A percentile compares a stretch with the other conserved stretches of the same genome.
phyloP scores from a whole-genome alignment of 768 basidiomycete species.

The Mycena olivaceomarginata region DNA sequence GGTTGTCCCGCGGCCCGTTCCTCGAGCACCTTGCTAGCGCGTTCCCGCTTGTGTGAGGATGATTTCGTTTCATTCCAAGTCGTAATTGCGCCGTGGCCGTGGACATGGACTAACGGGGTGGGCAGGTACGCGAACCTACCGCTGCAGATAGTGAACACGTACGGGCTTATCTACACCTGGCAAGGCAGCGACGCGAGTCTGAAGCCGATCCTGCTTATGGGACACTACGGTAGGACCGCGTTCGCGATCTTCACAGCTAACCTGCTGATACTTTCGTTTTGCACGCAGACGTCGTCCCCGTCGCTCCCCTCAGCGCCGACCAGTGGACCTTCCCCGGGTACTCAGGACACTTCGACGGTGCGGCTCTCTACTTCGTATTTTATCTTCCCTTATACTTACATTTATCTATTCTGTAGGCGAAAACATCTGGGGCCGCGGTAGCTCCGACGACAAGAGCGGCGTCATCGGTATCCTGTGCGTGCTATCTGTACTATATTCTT shows the following conservation, averaged over 20 bases:
- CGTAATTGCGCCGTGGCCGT: too few relatives aligned
- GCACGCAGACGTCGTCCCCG: constrained; percentile 79
- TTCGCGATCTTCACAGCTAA: too few relatives aligned
- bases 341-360: constrained; percentile 77
- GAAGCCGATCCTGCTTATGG: constrained; percentile 74
- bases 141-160: constrained; percentile 70
- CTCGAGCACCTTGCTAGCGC: constrained; percentile 62
- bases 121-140: constrained; percentile 8
- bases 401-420: constrained; percentile 55
- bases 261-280: neutral
- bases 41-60: constrained; percentile 72
- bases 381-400: neutral
- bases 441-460: constrained; percentile 84
- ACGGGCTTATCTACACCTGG: constrained; percentile 79
- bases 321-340: constrained; percentile 80
- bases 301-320: constrained; percentile 71
- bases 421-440: constrained; percentile 88
- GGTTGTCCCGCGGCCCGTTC: constrained; percentile 59
- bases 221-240: constrained; percentile 66
- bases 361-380: neutral
- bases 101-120: neutral
- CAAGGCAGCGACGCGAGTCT: constrained; percentile 67
- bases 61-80: neutral
- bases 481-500: neutral
- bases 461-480: constrained; percentile 59